Conservation (phyloP, 805 yeast genomes). For the Starmerella roubikii region DNA sequence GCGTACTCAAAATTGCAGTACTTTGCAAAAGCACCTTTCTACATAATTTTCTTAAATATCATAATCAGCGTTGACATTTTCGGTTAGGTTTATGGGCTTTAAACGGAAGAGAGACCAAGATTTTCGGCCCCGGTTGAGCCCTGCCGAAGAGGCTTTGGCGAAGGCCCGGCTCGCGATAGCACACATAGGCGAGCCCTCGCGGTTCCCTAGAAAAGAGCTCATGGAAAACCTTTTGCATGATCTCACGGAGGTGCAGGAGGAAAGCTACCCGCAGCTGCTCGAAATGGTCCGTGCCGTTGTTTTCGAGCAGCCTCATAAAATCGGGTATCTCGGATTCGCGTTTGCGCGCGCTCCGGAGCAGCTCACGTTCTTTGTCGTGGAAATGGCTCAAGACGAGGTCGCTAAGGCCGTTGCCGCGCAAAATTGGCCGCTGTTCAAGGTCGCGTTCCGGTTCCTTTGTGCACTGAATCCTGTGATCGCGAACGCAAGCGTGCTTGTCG, state of each 20-base stretch:
- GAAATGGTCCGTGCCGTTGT: conserved; percentile 55
- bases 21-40: too few species aligned
- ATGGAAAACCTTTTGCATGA: conserved; percentile 26
- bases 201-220: conserved; percentile 18
- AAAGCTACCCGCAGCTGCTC: conserved; percentile 47
- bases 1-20: too few species aligned
- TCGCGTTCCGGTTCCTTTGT: conserved; percentile 56
- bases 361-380: conserved; percentile 60
- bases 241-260: conserved; percentile 40
- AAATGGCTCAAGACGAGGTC: conserved; percentile 50
- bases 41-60: too few species aligned
- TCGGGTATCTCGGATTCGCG: conserved; percentile 54
- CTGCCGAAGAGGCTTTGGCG: conserved; percentile 8
- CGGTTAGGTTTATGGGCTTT: conserved; percentile 11
- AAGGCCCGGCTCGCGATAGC: conserved; percentile 32
- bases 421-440: conserved; percentile 54
- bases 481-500: conserved; percentile 33
- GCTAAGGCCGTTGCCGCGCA: conserved; percentile 40
- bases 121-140: conserved; percentile 14
- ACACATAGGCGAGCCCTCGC: conserved; percentile 46
- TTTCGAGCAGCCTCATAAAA: conserved; percentile 84
- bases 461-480: conserved; percentile 46
- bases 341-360: conserved; percentile 23
- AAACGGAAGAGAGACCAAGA: conserved; percentile 17
- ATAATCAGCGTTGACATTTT: too few species aligned